A percentile compares a stretch with the other conserved stretches of the same genome.
These are phyloP conservation scores for Mesostigma viride DNA, from an alignment of 139 green algal species.

Conservation along the genomic window DNA sequence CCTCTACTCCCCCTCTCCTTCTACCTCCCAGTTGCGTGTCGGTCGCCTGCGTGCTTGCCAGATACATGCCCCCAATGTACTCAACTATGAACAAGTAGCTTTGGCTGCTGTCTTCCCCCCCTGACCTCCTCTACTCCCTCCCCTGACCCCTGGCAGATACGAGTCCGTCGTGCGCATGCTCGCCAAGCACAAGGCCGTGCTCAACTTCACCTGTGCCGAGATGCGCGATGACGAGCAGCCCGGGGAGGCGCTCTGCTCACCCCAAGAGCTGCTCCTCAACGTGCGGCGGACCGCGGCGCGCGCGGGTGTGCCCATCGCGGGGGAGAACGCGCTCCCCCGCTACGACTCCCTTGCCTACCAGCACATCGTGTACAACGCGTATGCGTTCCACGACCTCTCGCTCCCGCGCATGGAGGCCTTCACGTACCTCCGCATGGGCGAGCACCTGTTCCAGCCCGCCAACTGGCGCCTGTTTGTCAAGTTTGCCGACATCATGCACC, in stretches of 20 bases:
- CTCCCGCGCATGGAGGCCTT: constrained; percentile 41
- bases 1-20: no score
- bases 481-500: constrained; percentile 34
- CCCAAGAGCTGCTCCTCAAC: constrained; percentile 55
- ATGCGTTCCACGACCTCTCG: constrained; percentile 39
- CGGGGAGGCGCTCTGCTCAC: constrained; percentile 61
- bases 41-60: no score
- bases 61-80: no score
- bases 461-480: constrained; percentile 61
- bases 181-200: constrained; percentile 40
- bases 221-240: constrained; percentile 93
- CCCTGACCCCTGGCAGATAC: no score
- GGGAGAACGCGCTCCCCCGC: constrained; percentile 28
- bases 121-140: no score
- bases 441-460: constrained; percentile 57
- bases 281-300: constrained; percentile 24
- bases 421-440: constrained; percentile 88
- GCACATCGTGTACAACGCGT: constrained; percentile 76
- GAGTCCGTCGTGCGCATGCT: constrained; percentile 38
- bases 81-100: no score
- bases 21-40: no score
- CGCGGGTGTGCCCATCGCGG: constrained; percentile 4
- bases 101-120: no score
- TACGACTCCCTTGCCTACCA: constrained; percentile 78
- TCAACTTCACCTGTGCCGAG: constrained; percentile 93